Conservation (phyloP, 1,284 basidiomycete genomes). For the Tylopilus sp. region DNA sequence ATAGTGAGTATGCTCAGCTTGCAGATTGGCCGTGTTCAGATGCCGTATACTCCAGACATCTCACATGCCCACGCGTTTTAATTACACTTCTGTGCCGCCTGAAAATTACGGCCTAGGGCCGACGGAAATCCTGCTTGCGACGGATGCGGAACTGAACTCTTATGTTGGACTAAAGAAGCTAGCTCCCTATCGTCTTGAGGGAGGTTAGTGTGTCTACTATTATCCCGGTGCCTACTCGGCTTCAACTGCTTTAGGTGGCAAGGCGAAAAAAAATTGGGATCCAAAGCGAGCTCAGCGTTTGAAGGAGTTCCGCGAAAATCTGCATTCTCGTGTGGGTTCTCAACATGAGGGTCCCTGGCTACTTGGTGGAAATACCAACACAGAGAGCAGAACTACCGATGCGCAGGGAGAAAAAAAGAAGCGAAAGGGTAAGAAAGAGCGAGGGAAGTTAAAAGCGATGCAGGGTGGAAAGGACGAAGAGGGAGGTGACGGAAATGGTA, state of each 20-base stretch:
- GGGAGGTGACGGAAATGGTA: not conserved
- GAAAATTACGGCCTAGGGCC: slow-evolving; percentile 75
- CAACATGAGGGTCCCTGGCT: slow-evolving; percentile 20
- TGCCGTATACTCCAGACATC: slow-evolving; percentile 59
- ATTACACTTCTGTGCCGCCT: slow-evolving; percentile 74
- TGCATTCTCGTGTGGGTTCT: slow-evolving; percentile 18
- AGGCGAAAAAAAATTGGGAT: slow-evolving; percentile 51
- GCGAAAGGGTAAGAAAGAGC: slow-evolving; percentile 74
- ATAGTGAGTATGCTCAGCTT: slow-evolving; percentile 55
- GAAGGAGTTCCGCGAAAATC: slow-evolving; percentile 64
- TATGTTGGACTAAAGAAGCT: slow-evolving; percentile 87
- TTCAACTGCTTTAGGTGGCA: slow-evolving; percentile 28
- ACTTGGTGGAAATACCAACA: slow-evolving; percentile 7
- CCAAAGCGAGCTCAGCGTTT: slow-evolving; percentile 64
- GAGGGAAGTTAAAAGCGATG: slow-evolving; percentile 47
- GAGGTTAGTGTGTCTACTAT: slow-evolving; percentile 10
- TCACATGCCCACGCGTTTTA: slow-evolving; percentile 90
- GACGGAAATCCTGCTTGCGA: slow-evolving; percentile 88
- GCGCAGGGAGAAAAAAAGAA: slow-evolving; percentile 49
- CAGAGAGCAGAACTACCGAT: slow-evolving; percentile 8
- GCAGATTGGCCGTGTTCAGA: slow-evolving; percentile 3
- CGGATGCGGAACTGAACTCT: slow-evolving; percentile 90
- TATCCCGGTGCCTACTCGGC: not conserved
- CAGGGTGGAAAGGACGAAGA: slow-evolving; percentile 11
- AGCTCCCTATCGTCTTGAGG: slow-evolving; percentile 75